phyloP scores from a whole-genome alignment of 495 filamentous ascomycete species.

The Pseudevernia furfuracea region DNA sequence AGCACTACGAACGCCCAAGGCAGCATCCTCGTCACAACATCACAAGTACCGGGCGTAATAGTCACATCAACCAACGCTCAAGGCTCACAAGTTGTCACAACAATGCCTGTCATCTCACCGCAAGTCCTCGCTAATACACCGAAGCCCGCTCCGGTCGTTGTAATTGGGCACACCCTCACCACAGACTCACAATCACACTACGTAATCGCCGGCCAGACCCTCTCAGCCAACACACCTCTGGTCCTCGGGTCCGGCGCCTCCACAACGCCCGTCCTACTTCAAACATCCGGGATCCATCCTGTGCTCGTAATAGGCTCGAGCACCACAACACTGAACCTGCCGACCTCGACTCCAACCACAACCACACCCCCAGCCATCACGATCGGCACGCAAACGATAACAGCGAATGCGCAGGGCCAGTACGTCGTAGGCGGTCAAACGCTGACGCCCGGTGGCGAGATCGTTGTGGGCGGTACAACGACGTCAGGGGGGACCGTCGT shows the following conservation, averaged over 20 bases:
- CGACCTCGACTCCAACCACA: neutral
- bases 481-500: neutral
- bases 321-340: constrained; percentile 1
- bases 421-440: neutral
- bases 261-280: neutral
- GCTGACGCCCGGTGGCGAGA: neutral
- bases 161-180: neutral
- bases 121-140: neutral
- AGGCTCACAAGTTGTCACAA: neutral
- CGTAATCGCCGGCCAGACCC: constrained; percentile 1
- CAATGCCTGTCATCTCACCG: neutral
- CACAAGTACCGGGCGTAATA: neutral
- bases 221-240: neutral
- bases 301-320: constrained; percentile 5
- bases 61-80: neutral
- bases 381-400: neutral
- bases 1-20: neutral
- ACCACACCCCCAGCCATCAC: neutral
- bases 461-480: neutral
- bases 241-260: constrained; percentile 3
- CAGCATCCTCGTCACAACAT: neutral
- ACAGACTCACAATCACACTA: neutral
- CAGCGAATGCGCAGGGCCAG: neutral
- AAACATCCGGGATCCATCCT: neutral
- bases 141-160: neutral